These are phyloP conservation scores for Phytophthora melonis DNA, from an alignment of 352 stramenopile genomes.

Conservation along the genomic window DNA sequence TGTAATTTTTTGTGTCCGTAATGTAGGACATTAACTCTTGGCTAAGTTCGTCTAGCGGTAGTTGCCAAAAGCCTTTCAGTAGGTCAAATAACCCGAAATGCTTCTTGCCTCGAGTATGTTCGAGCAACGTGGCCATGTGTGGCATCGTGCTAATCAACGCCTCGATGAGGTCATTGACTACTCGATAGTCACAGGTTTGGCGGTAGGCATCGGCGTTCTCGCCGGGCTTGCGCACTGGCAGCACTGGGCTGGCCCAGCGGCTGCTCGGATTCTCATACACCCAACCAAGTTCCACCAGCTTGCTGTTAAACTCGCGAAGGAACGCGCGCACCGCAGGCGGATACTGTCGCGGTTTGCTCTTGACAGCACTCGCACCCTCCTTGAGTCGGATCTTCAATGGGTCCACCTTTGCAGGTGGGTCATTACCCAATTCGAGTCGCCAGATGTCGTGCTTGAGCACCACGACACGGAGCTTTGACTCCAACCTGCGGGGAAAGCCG, in stretches of 20 bases:
- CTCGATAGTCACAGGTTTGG: constrained; percentile 1
- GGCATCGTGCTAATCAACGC: constrained; percentile 1
- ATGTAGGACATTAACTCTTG: constrained; percentile 26
- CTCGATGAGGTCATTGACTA: constrained; percentile 6
- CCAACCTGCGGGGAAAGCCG: not conserved
- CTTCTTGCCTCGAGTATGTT: constrained; percentile 1
- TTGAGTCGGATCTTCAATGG: constrained; percentile 13
- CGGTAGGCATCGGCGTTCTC: not conserved
- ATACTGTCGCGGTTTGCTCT: constrained; percentile 10
- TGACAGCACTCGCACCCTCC: not conserved
- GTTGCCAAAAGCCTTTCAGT: constrained; percentile 14
- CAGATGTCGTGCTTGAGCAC: constrained; percentile 10
- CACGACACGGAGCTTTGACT: not conserved
- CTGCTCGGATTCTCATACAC: constrained; percentile 11
- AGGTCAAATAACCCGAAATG: constrained; percentile 23
- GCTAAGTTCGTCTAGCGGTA: not conserved
- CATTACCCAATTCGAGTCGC: constrained; percentile 4
- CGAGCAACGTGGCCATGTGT: not conserved
- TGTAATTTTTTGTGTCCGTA: constrained; percentile 29
- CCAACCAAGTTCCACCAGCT: constrained; percentile 15
- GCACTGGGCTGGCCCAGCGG: constrained; percentile 10
- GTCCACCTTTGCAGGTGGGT: constrained; percentile 8
- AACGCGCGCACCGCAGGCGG: constrained; percentile 1
- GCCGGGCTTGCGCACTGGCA: constrained; percentile 1
- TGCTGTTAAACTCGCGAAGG: constrained; percentile 3